A percentile compares a stretch with the other conserved stretches of the same genome.
phyloP scores from a whole-genome alignment of 2,329 filamentous ascomycete species.

The Coniochaeta sp. region DNA sequence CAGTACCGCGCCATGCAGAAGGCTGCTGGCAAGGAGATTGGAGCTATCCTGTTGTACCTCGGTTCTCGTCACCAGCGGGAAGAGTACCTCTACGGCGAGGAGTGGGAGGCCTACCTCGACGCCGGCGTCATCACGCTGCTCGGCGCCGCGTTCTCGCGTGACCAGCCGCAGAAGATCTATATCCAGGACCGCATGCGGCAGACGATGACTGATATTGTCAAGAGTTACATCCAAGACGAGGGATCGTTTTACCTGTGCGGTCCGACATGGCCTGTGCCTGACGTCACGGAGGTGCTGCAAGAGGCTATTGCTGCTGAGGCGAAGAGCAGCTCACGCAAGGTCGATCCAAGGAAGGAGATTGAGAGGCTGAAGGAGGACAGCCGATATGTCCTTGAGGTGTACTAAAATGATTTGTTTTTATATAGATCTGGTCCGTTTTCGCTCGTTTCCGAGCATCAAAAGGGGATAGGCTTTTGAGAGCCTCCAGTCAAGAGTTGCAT shows the following conservation, averaged over 20 bases:
- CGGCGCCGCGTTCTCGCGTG: conserved; percentile 88
- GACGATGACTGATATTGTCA: conserved; percentile 71
- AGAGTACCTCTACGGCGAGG: conserved; percentile 97
- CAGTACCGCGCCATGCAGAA: conserved; percentile 98
- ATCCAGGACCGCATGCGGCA: conserved; percentile 98
- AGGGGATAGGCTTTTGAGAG: not conserved
- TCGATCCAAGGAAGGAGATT: conserved; percentile 84
- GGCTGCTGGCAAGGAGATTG: conserved; percentile 92
- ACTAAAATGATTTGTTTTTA: conserved; percentile 44
- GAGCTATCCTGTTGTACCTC: conserved; percentile 89
- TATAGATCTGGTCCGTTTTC: not conserved
- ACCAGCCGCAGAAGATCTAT: conserved; percentile 98
- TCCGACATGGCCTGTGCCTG: conserved; percentile 96
- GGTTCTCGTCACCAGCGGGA: conserved; percentile 95
- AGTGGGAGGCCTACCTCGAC: conserved; percentile 97
- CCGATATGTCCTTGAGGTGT: conserved; percentile 93
- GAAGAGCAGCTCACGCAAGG: conserved; percentile 64
- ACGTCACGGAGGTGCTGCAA: conserved; percentile 88
- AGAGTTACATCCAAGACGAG: conserved; percentile 80
- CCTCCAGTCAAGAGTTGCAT: not conserved
- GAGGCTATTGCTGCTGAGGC: conserved; percentile 81
- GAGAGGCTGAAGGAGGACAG: conserved; percentile 93
- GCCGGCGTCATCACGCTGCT: conserved; percentile 92
- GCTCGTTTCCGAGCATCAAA: not conserved
- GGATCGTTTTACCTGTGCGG: conserved; percentile 97